Conservation (phyloP, 495 filamentous ascomycete species). For the Aspergillus baeticus region DNA sequence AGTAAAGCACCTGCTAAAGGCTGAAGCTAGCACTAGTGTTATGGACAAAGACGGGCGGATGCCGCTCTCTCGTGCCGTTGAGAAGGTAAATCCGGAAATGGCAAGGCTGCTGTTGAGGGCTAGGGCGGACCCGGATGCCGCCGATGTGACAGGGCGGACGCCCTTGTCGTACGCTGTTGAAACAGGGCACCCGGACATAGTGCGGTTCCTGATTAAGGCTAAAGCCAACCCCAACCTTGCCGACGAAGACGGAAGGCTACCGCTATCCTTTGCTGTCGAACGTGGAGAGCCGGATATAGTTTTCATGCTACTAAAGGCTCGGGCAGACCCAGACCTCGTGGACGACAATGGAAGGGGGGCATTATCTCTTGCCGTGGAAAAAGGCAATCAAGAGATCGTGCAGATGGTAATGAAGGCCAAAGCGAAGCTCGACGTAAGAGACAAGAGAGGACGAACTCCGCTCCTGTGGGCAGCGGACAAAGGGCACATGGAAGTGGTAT, state of each 20-base stretch:
- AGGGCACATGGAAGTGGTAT: constrained; percentile 34
- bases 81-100: constrained; percentile 22
- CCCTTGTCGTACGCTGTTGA: constrained; percentile 11
- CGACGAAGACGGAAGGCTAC: constrained; percentile 9
- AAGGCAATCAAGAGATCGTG: constrained; percentile 26
- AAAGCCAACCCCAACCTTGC: constrained; percentile 12
- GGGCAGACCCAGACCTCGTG: constrained; percentile 13
- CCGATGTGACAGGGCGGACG: constrained; percentile 21
- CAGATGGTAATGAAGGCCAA: constrained; percentile 26
- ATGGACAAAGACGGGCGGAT: constrained; percentile 22
- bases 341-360: constrained; percentile 9
- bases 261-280: constrained; percentile 18
- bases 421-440: constrained; percentile 11
- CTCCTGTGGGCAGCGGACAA: constrained; percentile 36
- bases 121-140: constrained; percentile 20
- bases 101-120: constrained; percentile 22
- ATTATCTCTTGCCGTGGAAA: constrained; percentile 18
- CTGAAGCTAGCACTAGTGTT: constrained; percentile 13
- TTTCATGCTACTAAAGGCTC: constrained; percentile 25
- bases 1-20: constrained; percentile 8
- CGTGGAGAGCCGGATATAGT: constrained; percentile 29
- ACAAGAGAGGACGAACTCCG: constrained; percentile 28
- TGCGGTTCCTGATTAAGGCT: constrained; percentile 11
- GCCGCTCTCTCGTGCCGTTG: constrained; percentile 26
- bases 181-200: constrained; percentile 6